Base-by-base conservation (phyloP, 441 rosid genomes). In the Macaranga tanarius region DNA sequence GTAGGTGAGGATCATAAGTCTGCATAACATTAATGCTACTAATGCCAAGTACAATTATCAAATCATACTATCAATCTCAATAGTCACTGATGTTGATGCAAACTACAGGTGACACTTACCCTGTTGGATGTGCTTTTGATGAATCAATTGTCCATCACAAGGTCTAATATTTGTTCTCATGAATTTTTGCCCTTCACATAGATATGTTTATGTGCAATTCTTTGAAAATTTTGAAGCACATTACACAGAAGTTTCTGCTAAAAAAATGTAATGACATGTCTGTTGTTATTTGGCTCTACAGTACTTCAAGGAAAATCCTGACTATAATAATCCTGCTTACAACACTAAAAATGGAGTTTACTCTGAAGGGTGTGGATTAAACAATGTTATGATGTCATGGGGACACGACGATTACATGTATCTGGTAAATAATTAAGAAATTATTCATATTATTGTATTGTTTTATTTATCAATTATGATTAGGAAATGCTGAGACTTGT, bases 351-450 rank as follows among this genome's bases (percentile, higher is more conserved):
- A 77, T 31, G 99, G 99, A 61, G 86, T 88, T 20, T 94, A 92
- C 78, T 70, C 75, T 0, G 78, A 85, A 76, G 89, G 92, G 2
- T 92, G 96, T 65, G 99, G 99, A 25, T 87, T 92, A 31, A 73
- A 87, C 76, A 90, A 87, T 58, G 89, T 89, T 15, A 47, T 82
- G 78, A 95, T 95, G 88, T 89, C 99, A 11, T 92, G 90, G 89
- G 99, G 98, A 23, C 99, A 95, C 60, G 97, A 92, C 69, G 97
- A 94, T 77, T 95, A 95, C 85, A 95, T 95, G 99, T 91, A 89
- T 79, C 67, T 92, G 80, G 97, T 87, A 85, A 45, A 44, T n/a
- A 69, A 15, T 40, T 16, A 28, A 25, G 28, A 22, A 25, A 4
- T 56, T 38, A 23, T 57, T 51, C n/a, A n/a, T n/a, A 61, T 57